Base-by-base conservation (phyloP, 2,329 filamentous ascomycete species). In the Pseudonectria foliicola region DNA sequence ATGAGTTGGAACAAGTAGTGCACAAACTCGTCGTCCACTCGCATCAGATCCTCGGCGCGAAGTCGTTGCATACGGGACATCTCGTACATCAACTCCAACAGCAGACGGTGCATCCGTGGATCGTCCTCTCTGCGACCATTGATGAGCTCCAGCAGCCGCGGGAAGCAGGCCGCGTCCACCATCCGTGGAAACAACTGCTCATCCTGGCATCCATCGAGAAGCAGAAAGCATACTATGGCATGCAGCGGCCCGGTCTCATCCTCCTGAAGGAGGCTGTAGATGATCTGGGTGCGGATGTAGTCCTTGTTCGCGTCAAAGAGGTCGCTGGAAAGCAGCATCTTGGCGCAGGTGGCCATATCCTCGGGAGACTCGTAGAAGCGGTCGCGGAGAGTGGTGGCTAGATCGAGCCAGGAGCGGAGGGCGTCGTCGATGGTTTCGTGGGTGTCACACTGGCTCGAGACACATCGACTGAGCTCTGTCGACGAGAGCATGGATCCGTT, bases 11-110 rank as follows among this genome's bases (percentile, higher is more conserved):
- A 88, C 8, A 98, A 75, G 53, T 85, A 83, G 25, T 77, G 71
- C 39, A 96, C 73, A 59, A 98, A 95, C 32, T 73, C 73, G 55
- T 98, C 92, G 46, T 82, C 73, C 21, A 82, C 83, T 37, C 76
- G 85, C 63, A 75, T 52, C 45, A 98, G 64, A 56, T 98, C 90
- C 46, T 86, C 78, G 41, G 73, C 65, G 35, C 75, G 80, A 40
- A 98, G 66, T 43, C 80, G 76, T 61, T 96, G 88, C 57, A 96
- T 87, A 41, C 93, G 77, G 29, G 87, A 89, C 84, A 95, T 95
- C 67, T 96, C 92, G 62, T 95, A 98, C 56, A 95, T 73, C 37
- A 98, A 67, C 60, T 95, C 85, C 52, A 98, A 70, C 34, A 96
- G 68, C 42, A 92, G 65, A 25, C 83, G 78, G 62, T 95, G 86